Conservation (phyloP, 805 yeast species). For the Candida jianshihensis region DNA sequence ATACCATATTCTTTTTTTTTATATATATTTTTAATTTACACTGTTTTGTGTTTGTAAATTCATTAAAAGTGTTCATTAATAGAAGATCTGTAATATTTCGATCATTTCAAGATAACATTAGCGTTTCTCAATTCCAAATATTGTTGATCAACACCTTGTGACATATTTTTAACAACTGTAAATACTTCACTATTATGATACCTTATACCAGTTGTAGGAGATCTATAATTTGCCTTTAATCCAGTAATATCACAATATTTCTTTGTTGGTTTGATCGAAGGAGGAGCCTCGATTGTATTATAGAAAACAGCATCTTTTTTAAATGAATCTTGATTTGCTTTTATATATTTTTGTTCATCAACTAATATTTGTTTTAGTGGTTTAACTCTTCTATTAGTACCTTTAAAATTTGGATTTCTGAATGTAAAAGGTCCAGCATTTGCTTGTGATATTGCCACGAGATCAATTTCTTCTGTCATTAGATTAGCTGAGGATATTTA, state of each 20-base stretch:
- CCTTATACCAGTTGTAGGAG: conserved; percentile 68
- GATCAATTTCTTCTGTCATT: conserved; percentile 7
- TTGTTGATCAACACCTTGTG: conserved; percentile 91
- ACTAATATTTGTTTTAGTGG: conserved; percentile 63
- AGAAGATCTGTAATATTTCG: not conserved
- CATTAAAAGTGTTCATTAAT: too few relatives aligned
- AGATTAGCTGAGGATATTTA: too few relatives aligned
- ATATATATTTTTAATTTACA: too few relatives aligned
- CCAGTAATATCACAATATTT: conserved; percentile 95
- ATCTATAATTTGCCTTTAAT: conserved; percentile 64
- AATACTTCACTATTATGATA: conserved; percentile 81
- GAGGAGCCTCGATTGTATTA: conserved; percentile 74
- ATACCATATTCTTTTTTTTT: too few relatives aligned
- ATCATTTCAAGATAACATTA: conserved; percentile 65
- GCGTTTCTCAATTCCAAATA: conserved; percentile 84
- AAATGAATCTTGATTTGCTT: conserved; percentile 22
- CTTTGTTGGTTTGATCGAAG: conserved; percentile 72
- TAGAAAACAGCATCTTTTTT: conserved; percentile 55
- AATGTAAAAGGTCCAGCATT: conserved; percentile 38
- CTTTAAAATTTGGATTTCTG: conserved; percentile 48
- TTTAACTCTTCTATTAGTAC: conserved; percentile 59
- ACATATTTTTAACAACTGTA: conserved; percentile 67
- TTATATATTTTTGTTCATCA: conserved; percentile 72
- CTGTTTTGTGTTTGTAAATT: too few relatives aligned
- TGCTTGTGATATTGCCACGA: conserved; percentile 6